Percentiles rank a stretch among this genome's conserved stretches.
Conservation (phyloP, 139 green algal species). For the Chlamydomonas incerta region DNA sequence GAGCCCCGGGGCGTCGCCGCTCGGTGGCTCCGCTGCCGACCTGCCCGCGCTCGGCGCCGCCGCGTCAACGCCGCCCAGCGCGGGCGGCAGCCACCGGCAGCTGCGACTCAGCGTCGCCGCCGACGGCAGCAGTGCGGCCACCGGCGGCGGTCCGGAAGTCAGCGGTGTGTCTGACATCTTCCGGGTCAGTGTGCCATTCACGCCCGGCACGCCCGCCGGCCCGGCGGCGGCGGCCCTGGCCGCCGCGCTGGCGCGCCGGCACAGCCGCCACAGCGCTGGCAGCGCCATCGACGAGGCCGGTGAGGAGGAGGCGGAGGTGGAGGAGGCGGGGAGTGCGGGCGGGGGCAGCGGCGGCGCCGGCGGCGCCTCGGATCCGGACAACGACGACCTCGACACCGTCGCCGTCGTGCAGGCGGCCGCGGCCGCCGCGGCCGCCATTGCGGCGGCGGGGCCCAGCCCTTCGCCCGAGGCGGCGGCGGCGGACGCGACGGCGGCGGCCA, state of each 20-base stretch:
- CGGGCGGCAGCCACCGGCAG: neutral
- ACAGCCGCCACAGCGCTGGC: neutral
- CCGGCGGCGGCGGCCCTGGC: too few relatives aligned
- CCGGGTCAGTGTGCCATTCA: constrained; percentile 9
- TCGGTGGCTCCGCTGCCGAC: neutral
- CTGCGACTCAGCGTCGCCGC: neutral
- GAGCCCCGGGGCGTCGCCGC: neutral
- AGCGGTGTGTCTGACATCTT: constrained; percentile 2
- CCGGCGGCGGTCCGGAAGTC: too few relatives aligned
- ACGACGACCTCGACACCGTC: neutral
- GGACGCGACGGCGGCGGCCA: neutral
- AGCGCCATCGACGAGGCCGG: neutral
- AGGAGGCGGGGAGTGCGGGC: neutral
- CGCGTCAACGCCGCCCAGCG: neutral
- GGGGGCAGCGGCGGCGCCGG: neutral
- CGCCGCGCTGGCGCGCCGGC: too few relatives aligned
- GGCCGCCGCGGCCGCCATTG: too few relatives aligned
- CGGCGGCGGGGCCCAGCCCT: neutral
- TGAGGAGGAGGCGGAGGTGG: neutral
- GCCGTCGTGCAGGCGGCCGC: neutral
- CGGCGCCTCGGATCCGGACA: neutral
- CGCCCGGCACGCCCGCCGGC: neutral
- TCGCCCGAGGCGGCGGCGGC: too few relatives aligned
- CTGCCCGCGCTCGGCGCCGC: neutral
- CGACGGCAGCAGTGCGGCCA: neutral